These are phyloP conservation scores for Nannochloropsis gaditana DNA, from an alignment of 108 stramenopile genomes.

Conservation along the genomic window DNA sequence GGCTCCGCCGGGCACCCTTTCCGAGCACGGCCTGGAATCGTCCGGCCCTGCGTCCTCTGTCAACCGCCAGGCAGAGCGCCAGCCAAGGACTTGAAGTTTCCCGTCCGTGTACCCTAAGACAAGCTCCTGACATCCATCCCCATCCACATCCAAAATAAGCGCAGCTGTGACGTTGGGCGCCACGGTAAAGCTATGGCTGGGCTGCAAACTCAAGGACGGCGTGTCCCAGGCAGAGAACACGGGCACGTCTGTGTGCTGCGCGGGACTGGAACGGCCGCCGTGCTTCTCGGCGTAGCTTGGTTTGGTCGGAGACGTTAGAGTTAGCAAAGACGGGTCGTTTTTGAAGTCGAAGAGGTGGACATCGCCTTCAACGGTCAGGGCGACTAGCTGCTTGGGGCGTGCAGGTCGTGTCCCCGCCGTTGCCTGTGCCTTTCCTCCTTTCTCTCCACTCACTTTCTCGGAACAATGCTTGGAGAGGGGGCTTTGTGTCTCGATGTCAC, in stretches of 20 bases:
- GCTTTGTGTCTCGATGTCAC: not conserved
- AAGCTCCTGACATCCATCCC: not conserved
- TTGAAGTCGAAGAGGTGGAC: not conserved
- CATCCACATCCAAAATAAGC: conserved; percentile 7
- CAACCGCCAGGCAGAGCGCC: conserved; percentile 5
- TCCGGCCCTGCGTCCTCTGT: not conserved
- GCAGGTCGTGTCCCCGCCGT: not conserved
- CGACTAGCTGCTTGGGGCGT: not conserved
- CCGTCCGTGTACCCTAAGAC: not conserved
- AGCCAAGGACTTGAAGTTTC: not conserved
- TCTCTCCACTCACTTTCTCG: not conserved
- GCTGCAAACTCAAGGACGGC: not conserved
- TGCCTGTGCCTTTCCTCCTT: not conserved
- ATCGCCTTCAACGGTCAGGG: not conserved
- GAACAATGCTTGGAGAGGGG: not conserved
- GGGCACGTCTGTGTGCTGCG: not conserved
- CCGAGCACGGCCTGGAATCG: not conserved
- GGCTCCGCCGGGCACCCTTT: no score
- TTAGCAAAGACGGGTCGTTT: not conserved
- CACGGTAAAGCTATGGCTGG: not conserved
- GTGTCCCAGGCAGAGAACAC: not conserved
- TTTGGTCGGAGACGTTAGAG: not conserved
- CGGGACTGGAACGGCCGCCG: not conserved
- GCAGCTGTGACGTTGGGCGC: not conserved
- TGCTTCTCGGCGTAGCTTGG: not conserved